A percentile compares a stretch with the other conserved stretches of the same genome.
Conservation (phyloP, 441 rosid genomes). For the Aquilaria agallochum region DNA sequence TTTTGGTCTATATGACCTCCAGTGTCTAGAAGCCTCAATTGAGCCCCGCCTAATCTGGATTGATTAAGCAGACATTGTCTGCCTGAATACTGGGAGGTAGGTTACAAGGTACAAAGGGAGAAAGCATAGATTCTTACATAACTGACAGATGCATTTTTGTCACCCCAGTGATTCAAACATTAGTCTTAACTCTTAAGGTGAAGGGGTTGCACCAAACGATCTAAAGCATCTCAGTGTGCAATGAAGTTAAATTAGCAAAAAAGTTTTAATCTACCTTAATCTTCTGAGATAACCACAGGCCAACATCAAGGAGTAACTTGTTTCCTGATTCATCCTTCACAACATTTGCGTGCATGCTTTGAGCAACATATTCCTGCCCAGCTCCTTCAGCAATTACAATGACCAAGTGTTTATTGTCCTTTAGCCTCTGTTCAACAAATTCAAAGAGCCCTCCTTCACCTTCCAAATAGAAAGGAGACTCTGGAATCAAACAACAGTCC, state of each 20-base stretch:
- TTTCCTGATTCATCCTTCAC: conserved; percentile 69
- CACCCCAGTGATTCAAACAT: too few relatives aligned
- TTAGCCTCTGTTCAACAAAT: conserved; percentile 53
- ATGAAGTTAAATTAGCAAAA: conserved; percentile 6
- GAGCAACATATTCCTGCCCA: conserved; percentile 60
- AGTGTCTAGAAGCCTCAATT: too few relatives aligned
- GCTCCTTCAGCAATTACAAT: conserved; percentile 77
- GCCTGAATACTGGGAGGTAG: too few relatives aligned
- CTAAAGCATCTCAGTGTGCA: conserved; percentile 1
- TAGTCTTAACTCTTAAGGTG: too few relatives aligned
- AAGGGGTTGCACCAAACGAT: too few relatives aligned
- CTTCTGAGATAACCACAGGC: conserved; percentile 65
- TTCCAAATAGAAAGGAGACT: conserved; percentile 67
- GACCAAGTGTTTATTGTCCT: conserved; percentile 57
- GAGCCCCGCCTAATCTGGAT: too few relatives aligned
- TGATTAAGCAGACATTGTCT: too few relatives aligned
- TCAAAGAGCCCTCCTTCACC: conserved; percentile 65
- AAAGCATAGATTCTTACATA: too few relatives aligned
- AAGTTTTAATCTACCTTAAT: conserved; percentile 42
- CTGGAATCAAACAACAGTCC: conserved; percentile 87
- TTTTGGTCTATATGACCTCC: too few relatives aligned
- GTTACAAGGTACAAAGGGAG: too few relatives aligned
- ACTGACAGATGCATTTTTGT: too few relatives aligned
- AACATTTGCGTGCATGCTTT: conserved; percentile 39
- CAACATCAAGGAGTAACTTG: conserved; percentile 66